Conservation (phyloP, 2,329 filamentous ascomycete species). For the Talaromyces verruculosus region DNA sequence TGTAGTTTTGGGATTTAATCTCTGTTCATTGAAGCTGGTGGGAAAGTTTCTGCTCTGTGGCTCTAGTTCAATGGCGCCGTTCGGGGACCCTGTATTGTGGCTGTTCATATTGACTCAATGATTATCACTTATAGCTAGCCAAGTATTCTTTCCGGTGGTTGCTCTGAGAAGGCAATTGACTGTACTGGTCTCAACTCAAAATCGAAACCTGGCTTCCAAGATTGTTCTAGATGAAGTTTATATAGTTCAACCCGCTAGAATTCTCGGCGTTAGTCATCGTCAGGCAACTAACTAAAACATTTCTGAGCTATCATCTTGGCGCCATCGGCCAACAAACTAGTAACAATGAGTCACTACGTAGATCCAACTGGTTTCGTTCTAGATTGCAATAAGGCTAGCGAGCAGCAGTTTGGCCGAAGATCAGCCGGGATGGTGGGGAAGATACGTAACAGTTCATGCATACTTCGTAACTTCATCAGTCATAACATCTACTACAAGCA, state of each 20-base stretch:
- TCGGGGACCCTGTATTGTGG: not conserved
- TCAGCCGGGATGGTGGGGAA: not conserved
- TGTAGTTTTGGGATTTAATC: not conserved
- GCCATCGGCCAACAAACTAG: not conserved
- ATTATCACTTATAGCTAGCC: not conserved
- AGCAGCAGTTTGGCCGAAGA: constrained; percentile 6
- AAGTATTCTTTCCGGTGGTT: not conserved
- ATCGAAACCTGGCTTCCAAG: not conserved
- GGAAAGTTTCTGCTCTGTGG: not conserved
- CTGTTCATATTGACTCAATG: not conserved
- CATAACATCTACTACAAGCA: not conserved
- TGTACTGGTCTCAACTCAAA: not conserved
- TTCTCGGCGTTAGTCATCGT: not conserved
- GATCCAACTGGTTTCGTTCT: not conserved
- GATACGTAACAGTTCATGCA: not conserved
- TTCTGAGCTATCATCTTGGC: constrained; percentile 3
- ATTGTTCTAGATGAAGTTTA: not conserved
- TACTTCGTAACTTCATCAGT: not conserved
- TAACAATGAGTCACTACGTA: too few species aligned
- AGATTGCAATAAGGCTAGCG: not conserved
- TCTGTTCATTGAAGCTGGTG: not conserved
- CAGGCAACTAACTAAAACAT: not conserved
- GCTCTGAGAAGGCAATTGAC: not conserved
- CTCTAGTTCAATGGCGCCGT: constrained; percentile 2
- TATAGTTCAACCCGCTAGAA: not conserved